A percentile compares a stretch with the other conserved stretches of the same genome.
Evolutionary conservation across 768 basidiomycete genomes (phyloP).

Genomic region (Russula ochroleuca): DNA sequence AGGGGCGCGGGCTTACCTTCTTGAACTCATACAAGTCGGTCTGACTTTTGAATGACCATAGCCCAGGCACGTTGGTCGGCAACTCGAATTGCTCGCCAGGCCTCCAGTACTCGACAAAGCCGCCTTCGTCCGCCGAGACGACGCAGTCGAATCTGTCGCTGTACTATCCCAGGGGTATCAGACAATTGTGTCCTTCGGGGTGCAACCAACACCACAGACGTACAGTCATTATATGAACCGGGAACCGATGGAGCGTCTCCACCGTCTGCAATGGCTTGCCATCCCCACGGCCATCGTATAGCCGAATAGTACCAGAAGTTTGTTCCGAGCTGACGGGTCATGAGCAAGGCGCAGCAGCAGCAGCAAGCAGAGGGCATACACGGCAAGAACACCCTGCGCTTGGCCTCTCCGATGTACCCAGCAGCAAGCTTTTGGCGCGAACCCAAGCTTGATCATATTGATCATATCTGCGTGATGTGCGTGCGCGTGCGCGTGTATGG

Average conservation of each 20-base stretch:
- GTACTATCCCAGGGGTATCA: conserved; percentile 51
- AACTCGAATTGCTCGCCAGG: conserved; percentile 83
- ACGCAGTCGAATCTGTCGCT: conserved; percentile 87
- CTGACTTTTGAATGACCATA: conserved; percentile 88
- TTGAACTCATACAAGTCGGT: conserved; percentile 98
- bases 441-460: conserved; percentile 90
- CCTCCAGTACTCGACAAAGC: conserved; percentile 96
- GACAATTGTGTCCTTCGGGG: not conserved
- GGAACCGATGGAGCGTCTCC: conserved; percentile 74
- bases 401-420: conserved; percentile 93
- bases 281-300: conserved; percentile 91
- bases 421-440: conserved; percentile 81
- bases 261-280: conserved; percentile 73
- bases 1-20: conserved; percentile 53
- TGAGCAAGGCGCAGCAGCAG: conserved; percentile 14
- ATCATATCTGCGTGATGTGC: conserved; percentile 76
- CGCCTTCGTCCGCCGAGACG: conserved; percentile 89
- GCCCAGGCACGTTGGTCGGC: conserved; percentile 68
- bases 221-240: conserved; percentile 86
- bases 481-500: not conserved
- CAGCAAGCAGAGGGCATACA: conserved; percentile 46
- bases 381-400: conserved; percentile 80
- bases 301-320: conserved; percentile 64
- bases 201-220: not conserved
- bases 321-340: conserved; percentile 65